Base-by-base conservation (phyloP, 768 basidiomycete species). In the Clitopilus hobsonii region DNA sequence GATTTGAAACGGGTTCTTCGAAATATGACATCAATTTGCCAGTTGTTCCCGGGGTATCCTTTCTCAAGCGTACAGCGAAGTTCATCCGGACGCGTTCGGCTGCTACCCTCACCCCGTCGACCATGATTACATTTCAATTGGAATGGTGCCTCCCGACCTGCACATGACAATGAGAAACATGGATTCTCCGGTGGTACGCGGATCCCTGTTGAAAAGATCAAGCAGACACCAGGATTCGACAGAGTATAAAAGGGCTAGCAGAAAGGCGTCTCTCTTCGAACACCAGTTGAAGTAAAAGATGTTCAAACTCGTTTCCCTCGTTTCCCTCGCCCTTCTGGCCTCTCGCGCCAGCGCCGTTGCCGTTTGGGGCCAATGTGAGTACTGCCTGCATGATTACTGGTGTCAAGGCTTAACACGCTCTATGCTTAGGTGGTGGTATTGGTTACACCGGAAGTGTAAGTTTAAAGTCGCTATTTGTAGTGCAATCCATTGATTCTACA, bases 341-440 rank as follows among this genome's bases (percentile, higher is more conserved):
- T 50, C 53, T 13, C 63, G 56, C 14, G 56, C 28, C 38, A 27
- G 57, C 24, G 68, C 67, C 10, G 65, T 67, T n/a, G 63, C 65
- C 18, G 68, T 70, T 23, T 75, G 67, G 65, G 70, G 70, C 29
- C 72, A 73, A 64, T 75, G 73, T 72, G 27, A 48, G 67, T n/a
- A 60, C 6, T n/a, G 38, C 51, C 26, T 36, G n/a, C 51, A n/a
- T 13, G 13, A 14, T 24, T 30, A 16, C n/a, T 14, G 20, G n/a
- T 22, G 6, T 2, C 16, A 10, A 23, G 11, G 36, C 29, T 55
- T 54, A 26, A 7, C 54, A 10, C 13, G 7, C n/a, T n/a, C n/a
- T n/a, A 18, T 27, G 2, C 8, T 25, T 48, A 69, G 66, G 67
- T 56, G 65, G 66, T 23, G 70, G 71, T 18, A 69, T 67, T 24